Percentiles rank a stretch among this genome's conserved stretches.
phyloP scores from a whole-genome alignment of 495 filamentous ascomycete species.

The Tuber microsphaerosporum region DNA sequence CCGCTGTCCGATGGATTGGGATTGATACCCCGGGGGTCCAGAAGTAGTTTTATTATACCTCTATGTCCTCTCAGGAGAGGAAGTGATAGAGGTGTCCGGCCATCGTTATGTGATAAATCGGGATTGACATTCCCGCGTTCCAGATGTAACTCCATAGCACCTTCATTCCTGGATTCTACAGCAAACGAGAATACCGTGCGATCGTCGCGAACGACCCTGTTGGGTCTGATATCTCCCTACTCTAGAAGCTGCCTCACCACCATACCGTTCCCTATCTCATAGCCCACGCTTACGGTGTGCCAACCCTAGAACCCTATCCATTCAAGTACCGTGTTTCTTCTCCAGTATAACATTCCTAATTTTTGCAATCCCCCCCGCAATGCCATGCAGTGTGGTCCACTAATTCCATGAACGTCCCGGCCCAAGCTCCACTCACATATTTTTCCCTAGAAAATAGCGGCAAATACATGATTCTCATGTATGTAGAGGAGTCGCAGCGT shows the following conservation, averaged over 20 bases:
- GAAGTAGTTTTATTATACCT: too few species aligned
- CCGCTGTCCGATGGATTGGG: too few species aligned
- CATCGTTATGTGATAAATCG: too few species aligned
- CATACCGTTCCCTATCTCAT: too few species aligned
- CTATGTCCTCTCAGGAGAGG: too few species aligned
- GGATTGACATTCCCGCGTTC: too few species aligned
- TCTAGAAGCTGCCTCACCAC: background rate
- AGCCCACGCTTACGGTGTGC: background rate
- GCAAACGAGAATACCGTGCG: background rate
- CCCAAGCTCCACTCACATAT: background rate
- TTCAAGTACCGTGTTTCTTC: background rate
- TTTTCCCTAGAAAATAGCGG: background rate
- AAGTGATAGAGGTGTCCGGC: too few species aligned
- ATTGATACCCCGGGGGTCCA: too few species aligned
- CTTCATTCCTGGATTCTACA: background rate
- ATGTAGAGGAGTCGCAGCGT: background rate
- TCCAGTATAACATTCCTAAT: background rate
- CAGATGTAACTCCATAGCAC: too few species aligned
- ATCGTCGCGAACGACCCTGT: background rate
- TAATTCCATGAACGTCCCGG: background rate
- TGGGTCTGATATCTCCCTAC: background rate
- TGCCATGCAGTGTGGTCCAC: background rate
- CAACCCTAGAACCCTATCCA: background rate
- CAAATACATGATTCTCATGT: background rate
- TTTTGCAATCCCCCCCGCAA: background rate